Base-by-base conservation (phyloP, 495 filamentous ascomycete species). In the Aspergillus ostianus region DNA sequence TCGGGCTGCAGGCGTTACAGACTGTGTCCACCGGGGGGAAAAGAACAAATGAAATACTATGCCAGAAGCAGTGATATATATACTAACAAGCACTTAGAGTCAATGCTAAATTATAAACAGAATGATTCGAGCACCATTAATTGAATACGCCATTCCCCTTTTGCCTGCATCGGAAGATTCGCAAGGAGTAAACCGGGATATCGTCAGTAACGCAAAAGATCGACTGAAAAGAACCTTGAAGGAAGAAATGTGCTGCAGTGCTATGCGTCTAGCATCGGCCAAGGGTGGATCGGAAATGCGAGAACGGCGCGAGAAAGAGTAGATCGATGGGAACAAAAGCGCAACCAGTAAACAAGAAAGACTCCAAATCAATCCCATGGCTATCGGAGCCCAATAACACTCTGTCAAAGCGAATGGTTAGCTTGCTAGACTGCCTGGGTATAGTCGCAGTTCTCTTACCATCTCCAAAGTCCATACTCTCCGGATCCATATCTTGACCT, bases 401-500 rank as follows among this genome's bases (percentile, higher is more conserved):
- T 94, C 85, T 87, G 62, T 30, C 57, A 60, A 63, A 27, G 10
- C 27, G 60, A 77, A 72, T 78, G 73, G 52, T 51, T 47, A 19
- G 15, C 45, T n/a, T 13, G 23, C 30, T 19, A 57, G 20, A 48
- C 20, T 48, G 48, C 21, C 7, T 21, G 18, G 3, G 15, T 3
- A 47, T 30, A 47, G 29, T 3, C 30, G 30, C 10, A 12, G 30
- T 7, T 32, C 10, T 45, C 82, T 69, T 74, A 90, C 87, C 94
- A 99, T 99, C 84, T 99, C 94, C 57, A 99, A 80, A 59, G 94
- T 99, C 94, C 94, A 99, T 59, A 99, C 94, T 66, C 94, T 80
- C 59, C 94, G 82, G 66, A 98, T 97, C 94, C 94, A 99, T 60
- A 98, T 91, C 74, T 98, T 99, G 67, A 99, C 78, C 65, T 87